phyloP scores from a whole-genome alignment of 2,329 filamentous ascomycete species.

The Saccharata proteae region DNA sequence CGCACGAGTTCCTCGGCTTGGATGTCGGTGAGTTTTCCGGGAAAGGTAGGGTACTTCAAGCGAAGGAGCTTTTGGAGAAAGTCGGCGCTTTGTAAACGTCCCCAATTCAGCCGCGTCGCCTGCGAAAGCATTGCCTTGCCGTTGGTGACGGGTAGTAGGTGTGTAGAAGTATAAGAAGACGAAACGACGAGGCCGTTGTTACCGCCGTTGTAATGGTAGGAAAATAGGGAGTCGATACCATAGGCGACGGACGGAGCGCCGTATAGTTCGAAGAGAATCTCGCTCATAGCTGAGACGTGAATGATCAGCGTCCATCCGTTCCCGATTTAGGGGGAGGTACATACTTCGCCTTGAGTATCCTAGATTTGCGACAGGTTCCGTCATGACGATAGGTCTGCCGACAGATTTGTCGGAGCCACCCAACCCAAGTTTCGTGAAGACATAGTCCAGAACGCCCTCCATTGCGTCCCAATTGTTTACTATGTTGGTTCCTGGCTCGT shows the following conservation, averaged over 20 bases:
- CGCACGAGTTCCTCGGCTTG: slow-evolving; percentile 81
- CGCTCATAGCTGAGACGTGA: slow-evolving; percentile 67
- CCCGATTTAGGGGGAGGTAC: slow-evolving; percentile 24
- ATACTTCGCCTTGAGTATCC: slow-evolving; percentile 78
- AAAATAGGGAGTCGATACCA: slow-evolving; percentile 93
- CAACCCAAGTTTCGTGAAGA: slow-evolving; percentile 86
- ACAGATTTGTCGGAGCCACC: slow-evolving; percentile 63
- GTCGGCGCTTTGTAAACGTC: slow-evolving; percentile 77
- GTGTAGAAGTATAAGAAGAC: slow-evolving; percentile 86
- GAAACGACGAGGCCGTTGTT: slow-evolving; percentile 79
- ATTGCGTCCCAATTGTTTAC: slow-evolving; percentile 97
- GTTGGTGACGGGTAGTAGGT: slow-evolving; percentile 86
- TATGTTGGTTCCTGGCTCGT: slow-evolving; percentile 81
- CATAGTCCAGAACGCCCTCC: slow-evolving; percentile 87
- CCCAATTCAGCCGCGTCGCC: slow-evolving; percentile 87
- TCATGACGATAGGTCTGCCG: slow-evolving; percentile 85
- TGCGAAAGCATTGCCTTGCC: slow-evolving; percentile 74
- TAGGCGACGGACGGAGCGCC: slow-evolving; percentile 79
- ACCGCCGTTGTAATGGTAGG: slow-evolving; percentile 84
- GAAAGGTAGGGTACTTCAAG: slow-evolving; percentile 84
- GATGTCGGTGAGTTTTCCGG: slow-evolving; percentile 70
- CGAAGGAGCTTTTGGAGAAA: slow-evolving; percentile 82
- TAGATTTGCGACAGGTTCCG: slow-evolving; percentile 84
- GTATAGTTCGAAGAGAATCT: slow-evolving; percentile 95
- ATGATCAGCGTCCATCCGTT: slow-evolving; percentile 22